phyloP scores from a whole-genome alignment of 2,329 filamentous ascomycete species.

The Fusarium secorum region DNA sequence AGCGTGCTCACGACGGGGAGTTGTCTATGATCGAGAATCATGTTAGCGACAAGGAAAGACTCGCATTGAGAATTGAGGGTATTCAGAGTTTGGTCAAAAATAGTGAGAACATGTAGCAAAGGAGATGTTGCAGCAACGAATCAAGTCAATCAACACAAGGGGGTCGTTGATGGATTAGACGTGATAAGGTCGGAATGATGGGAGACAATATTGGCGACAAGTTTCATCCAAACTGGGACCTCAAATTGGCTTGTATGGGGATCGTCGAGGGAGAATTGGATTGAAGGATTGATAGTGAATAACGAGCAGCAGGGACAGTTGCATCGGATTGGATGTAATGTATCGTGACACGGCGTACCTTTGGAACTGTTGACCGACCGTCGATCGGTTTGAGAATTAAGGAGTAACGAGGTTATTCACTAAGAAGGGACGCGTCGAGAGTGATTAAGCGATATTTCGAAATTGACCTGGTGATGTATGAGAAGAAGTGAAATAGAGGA shows the following conservation, averaged over 20 bases:
- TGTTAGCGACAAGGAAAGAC: slow-evolving; percentile 45
- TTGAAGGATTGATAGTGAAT: slow-evolving; percentile 10
- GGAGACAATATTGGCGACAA: slow-evolving; percentile 22
- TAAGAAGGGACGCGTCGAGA: slow-evolving; percentile 12
- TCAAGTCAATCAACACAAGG: slow-evolving; percentile 21
- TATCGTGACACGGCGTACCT: slow-evolving; percentile 37
- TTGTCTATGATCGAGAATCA: slow-evolving; percentile 44
- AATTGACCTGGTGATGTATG: slow-evolving; percentile 25
- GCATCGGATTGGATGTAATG: slow-evolving; percentile 7
- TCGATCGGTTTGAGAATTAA: slow-evolving; percentile 3
- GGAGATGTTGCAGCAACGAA: slow-evolving; percentile 7
- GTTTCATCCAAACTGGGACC: background rate
- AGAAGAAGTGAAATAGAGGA: slow-evolving; percentile 14
- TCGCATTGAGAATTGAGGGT: slow-evolving; percentile 5
- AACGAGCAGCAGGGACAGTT: slow-evolving; percentile 10
- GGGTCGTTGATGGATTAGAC: slow-evolving; percentile 7
- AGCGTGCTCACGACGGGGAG: slow-evolving; percentile 30
- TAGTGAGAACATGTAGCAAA: slow-evolving; percentile 4
- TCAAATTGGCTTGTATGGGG: slow-evolving; percentile 11
- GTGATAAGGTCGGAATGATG: slow-evolving; percentile 25
- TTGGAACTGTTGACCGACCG: slow-evolving; percentile 12
- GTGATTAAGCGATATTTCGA: slow-evolving; percentile 19
- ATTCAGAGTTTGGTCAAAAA: slow-evolving; percentile 2
- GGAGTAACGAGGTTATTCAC: slow-evolving; percentile 15
- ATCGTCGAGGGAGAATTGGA: slow-evolving; percentile 5